Conservation (phyloP, 306 rosid species). For the Neltuma alba region DNA sequence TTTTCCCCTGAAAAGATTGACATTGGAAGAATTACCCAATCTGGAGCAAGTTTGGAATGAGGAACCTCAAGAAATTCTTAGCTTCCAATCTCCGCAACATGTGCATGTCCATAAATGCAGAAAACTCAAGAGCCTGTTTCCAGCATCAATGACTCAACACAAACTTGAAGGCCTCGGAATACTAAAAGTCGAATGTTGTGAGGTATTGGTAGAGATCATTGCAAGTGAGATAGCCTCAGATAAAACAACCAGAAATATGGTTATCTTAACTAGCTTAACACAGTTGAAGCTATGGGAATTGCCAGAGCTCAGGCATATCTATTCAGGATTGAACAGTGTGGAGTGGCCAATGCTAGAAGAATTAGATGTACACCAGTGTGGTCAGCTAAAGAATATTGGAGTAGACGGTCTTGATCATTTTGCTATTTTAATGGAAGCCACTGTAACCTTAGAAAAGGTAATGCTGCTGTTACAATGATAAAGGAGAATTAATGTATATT, state of each 20-base stretch:
- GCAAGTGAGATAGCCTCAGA: not conserved
- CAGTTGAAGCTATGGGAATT: not conserved
- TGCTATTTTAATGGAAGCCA: not conserved
- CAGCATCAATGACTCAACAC: not conserved
- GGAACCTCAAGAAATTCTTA: not conserved
- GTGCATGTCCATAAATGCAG: not conserved
- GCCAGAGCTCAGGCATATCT: not conserved
- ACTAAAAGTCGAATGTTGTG: no score
- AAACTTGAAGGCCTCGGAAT: not conserved
- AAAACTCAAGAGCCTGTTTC: conserved; percentile 11
- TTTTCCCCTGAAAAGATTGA: not conserved
- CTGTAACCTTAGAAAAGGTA: not conserved
- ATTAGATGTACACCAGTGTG: not conserved
- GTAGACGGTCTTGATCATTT: not conserved
- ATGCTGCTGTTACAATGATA: no score
- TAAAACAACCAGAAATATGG: no score
- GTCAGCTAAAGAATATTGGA: not conserved
- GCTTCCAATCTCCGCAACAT: not conserved
- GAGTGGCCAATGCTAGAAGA: not conserved
- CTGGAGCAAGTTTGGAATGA: conserved; percentile 17
- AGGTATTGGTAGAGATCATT: no score
- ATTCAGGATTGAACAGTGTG: not conserved
- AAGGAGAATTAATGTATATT: no score
- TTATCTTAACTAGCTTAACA: not conserved
- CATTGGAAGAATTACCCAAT: not conserved